Conservation (phyloP, 768 basidiomycete genomes). For the Serendipita sp. region DNA sequence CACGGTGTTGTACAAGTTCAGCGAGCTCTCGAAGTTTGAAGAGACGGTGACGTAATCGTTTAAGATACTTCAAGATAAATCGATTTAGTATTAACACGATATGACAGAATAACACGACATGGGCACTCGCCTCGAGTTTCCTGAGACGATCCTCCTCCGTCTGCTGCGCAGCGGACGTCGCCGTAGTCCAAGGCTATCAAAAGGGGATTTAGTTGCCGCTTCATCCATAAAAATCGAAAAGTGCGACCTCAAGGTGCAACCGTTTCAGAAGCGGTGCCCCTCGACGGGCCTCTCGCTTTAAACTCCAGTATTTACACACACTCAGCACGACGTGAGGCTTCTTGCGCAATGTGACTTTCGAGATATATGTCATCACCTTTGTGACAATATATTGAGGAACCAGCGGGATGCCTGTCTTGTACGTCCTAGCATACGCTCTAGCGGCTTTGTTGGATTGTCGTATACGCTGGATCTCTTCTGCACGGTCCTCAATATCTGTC, state of each 20-base stretch:
- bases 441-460: slow-evolving; percentile 50
- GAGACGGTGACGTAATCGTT: slow-evolving; percentile 59
- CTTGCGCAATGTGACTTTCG: slow-evolving; percentile 52
- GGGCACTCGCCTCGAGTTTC: slow-evolving; percentile 55
- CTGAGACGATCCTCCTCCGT: slow-evolving; percentile 69
- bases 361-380: slow-evolving; percentile 58
- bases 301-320: slow-evolving; percentile 88
- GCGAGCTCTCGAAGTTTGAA: slow-evolving; percentile 51
- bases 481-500: slow-evolving; percentile 28
- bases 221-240: too few relatives aligned
- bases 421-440: slow-evolving; percentile 80
- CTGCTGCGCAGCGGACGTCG: slow-evolving; percentile 40
- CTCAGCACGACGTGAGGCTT: slow-evolving; percentile 59
- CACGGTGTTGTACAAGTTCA: slow-evolving; percentile 56
- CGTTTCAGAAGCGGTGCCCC: slow-evolving; percentile 90
- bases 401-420: slow-evolving; percentile 83
- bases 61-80: slow-evolving; percentile 33
- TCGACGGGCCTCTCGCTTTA: slow-evolving; percentile 83
- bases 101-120: background rate
- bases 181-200: slow-evolving; percentile 75
- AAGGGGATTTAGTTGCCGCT: background rate
- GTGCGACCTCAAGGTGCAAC: slow-evolving; percentile 61
- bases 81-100: background rate
- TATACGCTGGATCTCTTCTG: slow-evolving; percentile 3
- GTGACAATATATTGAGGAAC: slow-evolving; percentile 77